These are phyloP conservation scores for Suhomyces wounanorum DNA, from an alignment of 1,139 yeast species.

Conservation along the genomic window DNA sequence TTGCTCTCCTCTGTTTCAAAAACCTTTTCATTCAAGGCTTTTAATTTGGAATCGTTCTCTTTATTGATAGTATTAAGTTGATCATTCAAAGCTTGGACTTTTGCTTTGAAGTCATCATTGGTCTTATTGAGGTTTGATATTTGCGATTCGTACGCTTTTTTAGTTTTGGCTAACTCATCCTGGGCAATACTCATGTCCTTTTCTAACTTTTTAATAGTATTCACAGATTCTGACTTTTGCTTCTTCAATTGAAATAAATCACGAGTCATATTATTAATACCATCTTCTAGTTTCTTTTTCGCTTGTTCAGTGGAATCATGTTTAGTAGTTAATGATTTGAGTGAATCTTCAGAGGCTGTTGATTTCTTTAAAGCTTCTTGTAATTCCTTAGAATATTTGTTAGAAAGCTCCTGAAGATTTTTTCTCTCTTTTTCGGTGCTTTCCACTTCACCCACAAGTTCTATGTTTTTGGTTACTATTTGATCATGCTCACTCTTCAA, in stretches of 20 bases:
- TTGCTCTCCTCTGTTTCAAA: slow-evolving; percentile 37
- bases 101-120: slow-evolving; percentile 25
- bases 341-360: slow-evolving; percentile 24
- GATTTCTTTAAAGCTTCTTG: slow-evolving; percentile 31
- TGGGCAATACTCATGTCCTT: slow-evolving; percentile 33
- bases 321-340: slow-evolving; percentile 26
- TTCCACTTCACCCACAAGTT: slow-evolving; percentile 15
- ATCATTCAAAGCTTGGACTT: slow-evolving; percentile 27
- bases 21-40: slow-evolving; percentile 25
- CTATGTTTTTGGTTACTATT: slow-evolving; percentile 6
- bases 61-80: slow-evolving; percentile 14
- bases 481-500: slow-evolving; percentile 22
- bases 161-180: slow-evolving; percentile 13
- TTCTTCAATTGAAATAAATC: slow-evolving; percentile 70
- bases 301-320: slow-evolving; percentile 38
- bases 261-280: slow-evolving; percentile 86
- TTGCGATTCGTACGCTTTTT: slow-evolving; percentile 26
- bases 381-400: slow-evolving; percentile 31
- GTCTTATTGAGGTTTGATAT: slow-evolving; percentile 25
- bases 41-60: slow-evolving; percentile 20
- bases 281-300: slow-evolving; percentile 77
- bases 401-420: slow-evolving; percentile 31
- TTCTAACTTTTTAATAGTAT: slow-evolving; percentile 40
- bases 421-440: slow-evolving; percentile 12
- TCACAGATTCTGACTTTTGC: slow-evolving; percentile 57